Evolutionary conservation across 176 grass and related monocot genomes (phyloP).

Genomic region (Dendrocalamus sinicus): DNA sequence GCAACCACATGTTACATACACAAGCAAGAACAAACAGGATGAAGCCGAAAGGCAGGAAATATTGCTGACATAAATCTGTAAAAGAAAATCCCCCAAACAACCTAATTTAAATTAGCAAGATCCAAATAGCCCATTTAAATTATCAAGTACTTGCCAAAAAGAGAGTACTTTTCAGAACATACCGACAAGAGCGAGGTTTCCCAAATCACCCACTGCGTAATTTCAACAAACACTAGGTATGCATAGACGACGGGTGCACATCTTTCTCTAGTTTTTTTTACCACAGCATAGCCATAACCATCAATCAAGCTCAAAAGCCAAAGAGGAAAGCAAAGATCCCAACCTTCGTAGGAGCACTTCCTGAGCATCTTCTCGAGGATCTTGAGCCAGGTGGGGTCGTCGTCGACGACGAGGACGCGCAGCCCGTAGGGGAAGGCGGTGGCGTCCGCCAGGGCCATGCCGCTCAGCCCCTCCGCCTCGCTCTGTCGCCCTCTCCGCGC

Average conservation of each 20-base stretch:
- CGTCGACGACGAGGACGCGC: constrained; percentile 92
- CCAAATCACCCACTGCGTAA: constrained; percentile 8
- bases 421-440: constrained; percentile 90
- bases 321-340: constrained; percentile 55
- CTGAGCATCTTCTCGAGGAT: constrained; percentile 99
- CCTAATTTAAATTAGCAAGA: background rate
- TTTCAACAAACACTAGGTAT: constrained; percentile 40
- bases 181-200: background rate
- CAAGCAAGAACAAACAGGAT: constrained; percentile 28
- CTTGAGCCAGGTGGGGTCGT: constrained; percentile 98
- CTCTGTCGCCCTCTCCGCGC: constrained; percentile 11
- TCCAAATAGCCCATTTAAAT: background rate
- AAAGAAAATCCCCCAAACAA: background rate
- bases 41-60: constrained; percentile 20
- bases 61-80: background rate
- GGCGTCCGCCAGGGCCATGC: constrained; percentile 56
- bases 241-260: background rate
- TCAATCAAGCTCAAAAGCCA: constrained; percentile 10
- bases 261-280: background rate
- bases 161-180: constrained; percentile 18
- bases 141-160: constrained; percentile 6
- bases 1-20: constrained; percentile 5
- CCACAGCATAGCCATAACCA: constrained; percentile 9
- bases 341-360: constrained; percentile 98
- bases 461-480: constrained; percentile 34